Percentiles rank a stretch among this genome's conserved stretches.
Conservation (phyloP, 208 protist species). For the Blastocrithidia nonstop region DNA sequence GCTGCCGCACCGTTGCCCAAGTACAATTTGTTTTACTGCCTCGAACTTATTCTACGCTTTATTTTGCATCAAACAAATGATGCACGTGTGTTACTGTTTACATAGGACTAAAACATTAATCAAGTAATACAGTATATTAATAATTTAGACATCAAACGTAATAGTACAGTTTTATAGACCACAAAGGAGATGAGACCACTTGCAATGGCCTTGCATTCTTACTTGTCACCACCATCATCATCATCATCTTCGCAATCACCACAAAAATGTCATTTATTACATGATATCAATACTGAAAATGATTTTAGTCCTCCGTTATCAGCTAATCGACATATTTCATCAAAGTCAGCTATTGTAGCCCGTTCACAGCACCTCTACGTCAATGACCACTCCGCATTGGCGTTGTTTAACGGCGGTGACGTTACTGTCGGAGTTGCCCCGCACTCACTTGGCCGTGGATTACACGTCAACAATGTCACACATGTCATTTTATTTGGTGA, state of each 20-base stretch:
- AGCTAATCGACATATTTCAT: too few relatives aligned
- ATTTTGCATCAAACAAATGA: conserved; percentile 40
- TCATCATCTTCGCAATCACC: too few relatives aligned
- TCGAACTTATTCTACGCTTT: conserved; percentile 44
- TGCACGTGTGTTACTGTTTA: conserved; percentile 73
- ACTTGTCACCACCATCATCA: too few relatives aligned
- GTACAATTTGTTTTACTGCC: too few relatives aligned
- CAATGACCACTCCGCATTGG: conserved; percentile 49
- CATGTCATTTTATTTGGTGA: conserved; percentile 74
- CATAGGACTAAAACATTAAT: conserved; percentile 14
- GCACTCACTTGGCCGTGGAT: conserved; percentile 47
- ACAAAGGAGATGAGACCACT: too few relatives aligned
- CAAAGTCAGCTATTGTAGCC: too few relatives aligned
- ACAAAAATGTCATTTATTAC: too few relatives aligned
- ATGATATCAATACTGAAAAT: too few relatives aligned
- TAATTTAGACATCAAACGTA: neutral
- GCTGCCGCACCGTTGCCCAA: conserved; percentile 18
- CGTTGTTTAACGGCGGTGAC: conserved; percentile 34
- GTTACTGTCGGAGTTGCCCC: conserved; percentile 54
- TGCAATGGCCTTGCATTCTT: too few relatives aligned
- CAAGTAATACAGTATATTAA: conserved; percentile 7
- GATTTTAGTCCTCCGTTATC: too few relatives aligned
- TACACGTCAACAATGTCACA: conserved; percentile 67
- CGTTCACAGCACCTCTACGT: conserved; percentile 76
- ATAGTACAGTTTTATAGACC: too few relatives aligned